phyloP scores from a whole-genome alignment of 2,329 filamentous ascomycete genomes.

The Anisogramma anomala region DNA sequence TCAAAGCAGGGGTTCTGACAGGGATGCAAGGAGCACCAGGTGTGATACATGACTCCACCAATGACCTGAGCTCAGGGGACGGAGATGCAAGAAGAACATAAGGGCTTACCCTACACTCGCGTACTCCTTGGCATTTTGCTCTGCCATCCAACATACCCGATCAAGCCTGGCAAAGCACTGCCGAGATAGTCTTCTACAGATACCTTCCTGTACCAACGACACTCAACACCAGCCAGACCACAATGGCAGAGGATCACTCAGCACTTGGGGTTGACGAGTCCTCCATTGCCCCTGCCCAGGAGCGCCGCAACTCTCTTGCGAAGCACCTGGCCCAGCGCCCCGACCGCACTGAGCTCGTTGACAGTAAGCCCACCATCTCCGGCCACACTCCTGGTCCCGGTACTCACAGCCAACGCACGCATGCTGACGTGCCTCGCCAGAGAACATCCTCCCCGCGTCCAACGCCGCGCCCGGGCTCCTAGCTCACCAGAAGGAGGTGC shows the following conservation, averaged over 20 bases:
- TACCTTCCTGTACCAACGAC: no score
- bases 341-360: slow-evolving; percentile 64
- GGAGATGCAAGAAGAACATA: no score
- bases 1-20: no score
- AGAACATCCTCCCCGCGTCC: slow-evolving; percentile 76
- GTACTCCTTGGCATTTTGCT: no score
- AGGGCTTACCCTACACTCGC: no score
- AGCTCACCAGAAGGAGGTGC: slow-evolving; percentile 64
- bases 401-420: background rate
- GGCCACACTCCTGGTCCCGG: background rate
- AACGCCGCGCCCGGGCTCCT: slow-evolving; percentile 67
- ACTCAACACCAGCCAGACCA: no score
- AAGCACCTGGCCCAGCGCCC: slow-evolving; percentile 62
- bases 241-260: slow-evolving; percentile 36
- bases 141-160: no score
- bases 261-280: slow-evolving; percentile 45
- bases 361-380: slow-evolving; percentile 48
- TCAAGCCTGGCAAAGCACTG: no score
- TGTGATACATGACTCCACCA: no score
- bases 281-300: slow-evolving; percentile 42
- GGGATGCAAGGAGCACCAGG: no score
- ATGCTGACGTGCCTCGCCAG: slow-evolving; percentile 29
- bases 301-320: slow-evolving; percentile 58
- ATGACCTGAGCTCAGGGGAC: no score
- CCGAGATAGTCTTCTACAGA: no score